Evolutionary conservation across 163 green algal genomes (phyloP).

Genomic region (Chlamydomonas reinhardtii): DNA sequence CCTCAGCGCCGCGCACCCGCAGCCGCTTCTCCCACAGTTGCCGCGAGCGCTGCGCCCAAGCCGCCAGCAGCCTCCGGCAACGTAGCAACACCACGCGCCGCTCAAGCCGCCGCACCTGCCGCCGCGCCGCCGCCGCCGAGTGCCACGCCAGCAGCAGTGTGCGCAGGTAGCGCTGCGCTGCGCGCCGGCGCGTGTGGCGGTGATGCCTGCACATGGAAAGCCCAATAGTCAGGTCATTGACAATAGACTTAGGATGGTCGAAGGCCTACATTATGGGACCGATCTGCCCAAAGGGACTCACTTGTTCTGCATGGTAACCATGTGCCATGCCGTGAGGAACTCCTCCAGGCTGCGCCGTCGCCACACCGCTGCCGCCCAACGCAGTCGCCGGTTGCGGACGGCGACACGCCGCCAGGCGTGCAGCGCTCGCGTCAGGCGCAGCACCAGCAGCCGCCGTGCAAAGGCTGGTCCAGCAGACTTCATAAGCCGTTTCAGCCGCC

Average conservation of each 20-base stretch:
- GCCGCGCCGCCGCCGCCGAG: neutral
- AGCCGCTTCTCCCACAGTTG: neutral
- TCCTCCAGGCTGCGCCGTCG: constrained; percentile 24
- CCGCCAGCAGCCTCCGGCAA: constrained; percentile 27
- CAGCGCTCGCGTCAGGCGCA: constrained; percentile 33
- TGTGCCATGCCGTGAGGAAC: constrained; percentile 31
- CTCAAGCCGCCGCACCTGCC: neutral
- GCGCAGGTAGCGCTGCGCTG: neutral
- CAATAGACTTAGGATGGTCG: no score
- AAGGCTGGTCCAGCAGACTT: neutral
- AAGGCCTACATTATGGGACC: no score
- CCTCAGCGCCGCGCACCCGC: neutral
- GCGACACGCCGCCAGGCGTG: constrained; percentile 38
- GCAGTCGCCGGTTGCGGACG: constrained; percentile 32
- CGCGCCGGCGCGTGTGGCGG: constrained; percentile 9
- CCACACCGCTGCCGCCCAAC: constrained; percentile 46
- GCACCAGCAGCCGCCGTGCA: constrained; percentile 1
- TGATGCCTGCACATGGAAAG: neutral
- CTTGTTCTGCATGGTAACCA: no score
- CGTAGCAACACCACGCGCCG: neutral
- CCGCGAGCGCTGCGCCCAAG: neutral
- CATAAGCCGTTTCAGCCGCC: constrained; percentile 43
- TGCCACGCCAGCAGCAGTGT: constrained; percentile 39
- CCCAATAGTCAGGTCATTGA: no score
- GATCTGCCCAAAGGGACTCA: no score